These are phyloP conservation scores for Coriaria nepalensis DNA, from an alignment of 306 rosid species.

Conservation along the genomic window DNA sequence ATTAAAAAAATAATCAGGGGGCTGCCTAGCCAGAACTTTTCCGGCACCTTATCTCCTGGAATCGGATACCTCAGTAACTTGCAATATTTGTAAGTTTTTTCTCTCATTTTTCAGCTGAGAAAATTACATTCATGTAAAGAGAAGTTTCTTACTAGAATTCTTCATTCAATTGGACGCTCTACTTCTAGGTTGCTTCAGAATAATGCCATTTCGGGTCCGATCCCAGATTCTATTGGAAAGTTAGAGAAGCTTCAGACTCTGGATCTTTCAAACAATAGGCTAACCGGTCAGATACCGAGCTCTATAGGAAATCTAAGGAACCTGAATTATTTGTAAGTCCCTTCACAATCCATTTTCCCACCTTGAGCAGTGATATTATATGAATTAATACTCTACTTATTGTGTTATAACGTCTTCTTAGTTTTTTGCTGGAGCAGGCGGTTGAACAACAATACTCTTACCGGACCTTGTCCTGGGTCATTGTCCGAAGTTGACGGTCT, in stretches of 20 bases:
- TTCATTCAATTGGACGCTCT: background rate
- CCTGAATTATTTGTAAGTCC: constrained; percentile 83
- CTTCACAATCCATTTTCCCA: background rate
- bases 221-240: constrained; percentile 66
- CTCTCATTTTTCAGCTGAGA: background rate
- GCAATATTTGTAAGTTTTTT: constrained; percentile 70
- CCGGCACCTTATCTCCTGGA: constrained; percentile 69
- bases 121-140: background rate
- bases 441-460: constrained; percentile 83
- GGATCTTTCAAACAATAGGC: constrained; percentile 76
- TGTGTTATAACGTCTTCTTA: background rate
- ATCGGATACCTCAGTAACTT: constrained; percentile 77
- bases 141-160: too few relatives aligned
- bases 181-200: constrained; percentile 75
- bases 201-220: constrained; percentile 71
- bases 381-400: too few relatives aligned
- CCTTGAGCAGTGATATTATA: too few relatives aligned
- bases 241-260: constrained; percentile 83
- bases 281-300: constrained; percentile 65
- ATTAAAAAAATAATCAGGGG: too few relatives aligned
- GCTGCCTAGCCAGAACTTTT: constrained; percentile 89
- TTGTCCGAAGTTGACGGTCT: constrained; percentile 61
- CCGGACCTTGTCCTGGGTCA: constrained; percentile 76
- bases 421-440: constrained; percentile 50
- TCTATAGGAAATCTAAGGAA: constrained; percentile 71